Evolutionary conservation across 2,329 filamentous ascomycete genomes (phyloP), one percentile per base, ranked within the genome.

Genomic region (Sporothrix protearum): DNA sequence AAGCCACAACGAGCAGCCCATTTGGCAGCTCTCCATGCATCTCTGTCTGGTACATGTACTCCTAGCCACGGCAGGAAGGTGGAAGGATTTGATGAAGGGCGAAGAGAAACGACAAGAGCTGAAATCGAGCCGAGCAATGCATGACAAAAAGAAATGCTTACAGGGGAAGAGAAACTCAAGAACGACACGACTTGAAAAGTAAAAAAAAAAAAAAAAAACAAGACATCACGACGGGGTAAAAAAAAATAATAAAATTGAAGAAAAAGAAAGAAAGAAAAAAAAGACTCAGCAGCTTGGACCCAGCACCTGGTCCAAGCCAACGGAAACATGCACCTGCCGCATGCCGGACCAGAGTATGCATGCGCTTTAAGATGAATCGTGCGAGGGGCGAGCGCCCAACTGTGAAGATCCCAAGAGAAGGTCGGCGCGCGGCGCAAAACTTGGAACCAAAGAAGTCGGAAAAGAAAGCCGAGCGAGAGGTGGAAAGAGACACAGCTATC

Each of bases 261-360:
- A 7, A 3, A 10, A 12, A 12, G 6, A 47, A n/a, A 36, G 61
- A 8, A n/a, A 33, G 30, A 19, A 47, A n/a, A 45, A 47, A 57
- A 53, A 67, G 42, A 39, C 53, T 64, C 61, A 64, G 39, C 57
- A 22, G 33, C 22, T 22, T 14, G 22, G 49, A 10, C 49, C 49
- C 28, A 28, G 12, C n/a, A 63, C 22, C 42, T 28, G 25, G 61
- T 64, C 61, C 61, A 64, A 64, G 61, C 61, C 39, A 64, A 45
- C 36, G 42, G 61, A n/a, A 42, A n/a, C 61, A 45, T 64, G 61
- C 61, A 64, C 61, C 61, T 45, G 61, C 61, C 39, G 61, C 39
- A 39, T 64, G 25, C 63, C 63, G 63, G 42, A n/a, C 42, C 42
- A 39, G 22, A 47, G 22, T 64, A 49, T 49, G 63, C 63, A 66